Conservation (phyloP, 805 yeast genomes). For the Metschnikowia matae region DNA sequence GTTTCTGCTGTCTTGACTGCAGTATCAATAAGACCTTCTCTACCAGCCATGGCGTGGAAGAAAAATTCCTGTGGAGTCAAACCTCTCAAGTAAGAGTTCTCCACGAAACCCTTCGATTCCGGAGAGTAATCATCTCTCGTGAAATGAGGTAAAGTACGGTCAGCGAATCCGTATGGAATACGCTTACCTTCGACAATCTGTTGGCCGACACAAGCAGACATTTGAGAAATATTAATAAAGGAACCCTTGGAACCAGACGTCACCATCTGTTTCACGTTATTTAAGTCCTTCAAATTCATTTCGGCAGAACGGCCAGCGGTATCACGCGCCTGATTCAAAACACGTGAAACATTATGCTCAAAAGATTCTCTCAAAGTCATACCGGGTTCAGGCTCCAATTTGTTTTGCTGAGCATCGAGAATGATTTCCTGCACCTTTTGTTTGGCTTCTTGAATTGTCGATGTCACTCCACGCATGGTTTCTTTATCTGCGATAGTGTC, state of each 20-base stretch:
- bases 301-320: constrained; percentile 99
- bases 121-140: constrained; percentile 98
- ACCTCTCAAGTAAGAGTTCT: constrained; percentile 93
- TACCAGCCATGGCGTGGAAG: constrained; percentile 98
- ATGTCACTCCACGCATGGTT: constrained; percentile 91
- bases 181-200: constrained; percentile 99
- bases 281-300: constrained; percentile 86
- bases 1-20: constrained; percentile 99
- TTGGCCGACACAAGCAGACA: constrained; percentile 99
- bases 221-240: constrained; percentile 95
- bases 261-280: constrained; percentile 98
- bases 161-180: constrained; percentile 95
- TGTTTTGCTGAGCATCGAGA: constrained; percentile 84
- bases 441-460: constrained; percentile 90
- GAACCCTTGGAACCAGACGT: constrained; percentile 99
- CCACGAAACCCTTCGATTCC: constrained; percentile 95
- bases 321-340: constrained; percentile 96
- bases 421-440: constrained; percentile 92
- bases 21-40: constrained; percentile 99
- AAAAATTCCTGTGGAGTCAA: constrained; percentile 93
- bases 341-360: constrained; percentile 94
- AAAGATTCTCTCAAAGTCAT: constrained; percentile 98
- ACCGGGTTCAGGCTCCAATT: constrained; percentile 95
- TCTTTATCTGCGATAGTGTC: constrained; percentile 98
- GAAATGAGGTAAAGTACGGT: constrained; percentile 95